Conservation (phyloP, 768 basidiomycete species). For the Fistulinella prunicolor region DNA sequence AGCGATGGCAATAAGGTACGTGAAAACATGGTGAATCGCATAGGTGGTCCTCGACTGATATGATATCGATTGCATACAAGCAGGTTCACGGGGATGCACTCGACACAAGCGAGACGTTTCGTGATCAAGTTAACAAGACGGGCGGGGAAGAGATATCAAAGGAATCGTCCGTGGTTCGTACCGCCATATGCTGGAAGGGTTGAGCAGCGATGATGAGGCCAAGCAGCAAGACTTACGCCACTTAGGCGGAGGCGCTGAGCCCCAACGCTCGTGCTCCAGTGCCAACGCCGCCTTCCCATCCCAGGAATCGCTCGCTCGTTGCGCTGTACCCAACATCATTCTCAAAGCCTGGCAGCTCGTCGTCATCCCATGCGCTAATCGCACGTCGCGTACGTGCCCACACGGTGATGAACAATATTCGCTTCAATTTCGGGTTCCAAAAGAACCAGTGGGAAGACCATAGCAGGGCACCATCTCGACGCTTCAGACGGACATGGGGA, state of each 20-base stretch:
- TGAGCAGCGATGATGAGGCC: slow-evolving; percentile 16
- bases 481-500: slow-evolving; percentile 51
- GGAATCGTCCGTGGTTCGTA: neutral
- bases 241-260: slow-evolving; percentile 38
- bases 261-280: slow-evolving; percentile 84
- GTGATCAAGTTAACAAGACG: neutral
- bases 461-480: slow-evolving; percentile 70
- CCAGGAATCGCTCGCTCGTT: slow-evolving; percentile 60
- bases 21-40: slow-evolving; percentile 4
- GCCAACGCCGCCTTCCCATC: slow-evolving; percentile 76
- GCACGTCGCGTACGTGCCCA: slow-evolving; percentile 79
- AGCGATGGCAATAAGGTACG: slow-evolving; percentile 20
- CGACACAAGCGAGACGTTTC: neutral
- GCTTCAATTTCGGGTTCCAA: slow-evolving; percentile 87
- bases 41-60: slow-evolving; percentile 13
- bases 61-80: slow-evolving; percentile 17
- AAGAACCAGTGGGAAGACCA: slow-evolving; percentile 99
- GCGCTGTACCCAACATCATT: slow-evolving; percentile 35
- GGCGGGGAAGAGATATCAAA: neutral
- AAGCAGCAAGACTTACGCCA: slow-evolving; percentile 24
- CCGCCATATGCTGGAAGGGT: slow-evolving; percentile 3
- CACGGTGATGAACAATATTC: slow-evolving; percentile 86
- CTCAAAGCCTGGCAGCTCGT: slow-evolving; percentile 36
- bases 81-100: neutral
- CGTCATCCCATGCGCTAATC: slow-evolving; percentile 48